Evolutionary conservation across 2,329 filamentous ascomycete genomes (phyloP), one percentile per base, ranked within the genome.

Genomic region (Neofusicoccum umdonicola): DNA sequence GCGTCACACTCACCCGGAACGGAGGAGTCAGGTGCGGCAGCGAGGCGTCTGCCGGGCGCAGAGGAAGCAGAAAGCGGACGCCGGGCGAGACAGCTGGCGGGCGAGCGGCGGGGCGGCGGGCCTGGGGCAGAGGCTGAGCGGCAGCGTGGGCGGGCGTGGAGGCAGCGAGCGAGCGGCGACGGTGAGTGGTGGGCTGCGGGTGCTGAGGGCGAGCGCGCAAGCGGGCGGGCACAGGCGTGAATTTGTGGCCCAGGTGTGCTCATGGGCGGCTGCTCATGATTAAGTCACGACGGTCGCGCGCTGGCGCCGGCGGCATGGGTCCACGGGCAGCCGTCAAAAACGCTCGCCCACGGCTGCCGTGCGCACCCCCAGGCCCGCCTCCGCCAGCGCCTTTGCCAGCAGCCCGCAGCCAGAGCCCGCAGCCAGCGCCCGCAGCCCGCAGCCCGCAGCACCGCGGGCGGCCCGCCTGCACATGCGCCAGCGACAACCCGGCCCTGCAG

Each of bases 1-100:
- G 54, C 56, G 63, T 63, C 48, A 54, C 61, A 63, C 61, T 63
- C 51, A 63, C 61, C 19, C 52, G 31, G 54, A 31, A 37, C 37
- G 45, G 15, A 45, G 15, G 37, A 47, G 62, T 56, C 62, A 56
- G 62, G 50, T 45, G 62, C 62, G 42, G 62, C 41, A 34, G 61
- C 42, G 60, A 63, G 61, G 47, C 60, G 60, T 45, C 54, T 6
- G 39, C 13, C 39, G 22, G 54, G 54, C 52, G 52, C 52, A 44
- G 52, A 44, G 54, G 6, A 39, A 3, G 45, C 58, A 50, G 47
- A 48, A 51, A 54, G 61, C 47, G 45, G 60, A 63, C 37, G 60
- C n/a, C n/a, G 60, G 48, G 48, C 60, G 48, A 63, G 60, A 52
- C 60, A 52, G 60, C 60, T 27, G 62, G 48, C 48, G 34, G 8